Evolutionary conservation across 2,329 filamentous ascomycete species (phyloP).

Genomic region (Amylocarpus encephaloides): DNA sequence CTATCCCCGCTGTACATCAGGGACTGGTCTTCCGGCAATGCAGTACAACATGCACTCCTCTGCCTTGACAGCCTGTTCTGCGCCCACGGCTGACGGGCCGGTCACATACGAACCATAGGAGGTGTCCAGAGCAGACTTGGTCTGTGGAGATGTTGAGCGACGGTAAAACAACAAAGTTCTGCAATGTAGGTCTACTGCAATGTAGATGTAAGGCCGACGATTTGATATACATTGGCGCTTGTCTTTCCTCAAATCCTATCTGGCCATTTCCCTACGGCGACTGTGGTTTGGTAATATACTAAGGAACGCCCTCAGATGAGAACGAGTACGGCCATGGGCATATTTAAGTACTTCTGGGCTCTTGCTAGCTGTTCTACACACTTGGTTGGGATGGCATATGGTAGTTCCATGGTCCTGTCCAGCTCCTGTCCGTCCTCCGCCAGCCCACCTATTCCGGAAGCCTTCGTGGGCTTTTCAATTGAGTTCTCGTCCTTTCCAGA

Average conservation of each 20-base stretch:
- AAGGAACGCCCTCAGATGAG: no score
- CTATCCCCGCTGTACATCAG: no score
- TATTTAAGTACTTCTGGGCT: background rate
- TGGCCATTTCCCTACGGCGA: background rate
- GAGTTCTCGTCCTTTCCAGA: conserved; percentile 48
- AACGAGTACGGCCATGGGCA: background rate
- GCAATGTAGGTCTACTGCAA: no score
- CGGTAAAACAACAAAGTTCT: background rate
- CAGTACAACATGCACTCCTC: no score
- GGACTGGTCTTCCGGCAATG: no score
- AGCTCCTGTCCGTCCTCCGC: conserved; percentile 12
- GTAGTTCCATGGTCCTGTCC: conserved; percentile 4
- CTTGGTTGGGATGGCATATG: background rate
- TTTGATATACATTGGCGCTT: background rate
- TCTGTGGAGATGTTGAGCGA: no score
- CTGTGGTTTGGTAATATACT: no score
- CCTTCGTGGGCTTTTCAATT: conserved; percentile 47
- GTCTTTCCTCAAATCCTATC: background rate
- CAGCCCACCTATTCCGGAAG: conserved; percentile 28
- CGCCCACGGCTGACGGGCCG: no score
- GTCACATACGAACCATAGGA: no score
- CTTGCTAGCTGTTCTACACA: background rate
- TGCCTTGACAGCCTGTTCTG: no score
- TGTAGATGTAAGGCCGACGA: background rate
- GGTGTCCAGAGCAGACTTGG: no score